phyloP scores from a whole-genome alignment of 2,329 filamentous ascomycete species.

The Aphanoascus verrucosus region DNA sequence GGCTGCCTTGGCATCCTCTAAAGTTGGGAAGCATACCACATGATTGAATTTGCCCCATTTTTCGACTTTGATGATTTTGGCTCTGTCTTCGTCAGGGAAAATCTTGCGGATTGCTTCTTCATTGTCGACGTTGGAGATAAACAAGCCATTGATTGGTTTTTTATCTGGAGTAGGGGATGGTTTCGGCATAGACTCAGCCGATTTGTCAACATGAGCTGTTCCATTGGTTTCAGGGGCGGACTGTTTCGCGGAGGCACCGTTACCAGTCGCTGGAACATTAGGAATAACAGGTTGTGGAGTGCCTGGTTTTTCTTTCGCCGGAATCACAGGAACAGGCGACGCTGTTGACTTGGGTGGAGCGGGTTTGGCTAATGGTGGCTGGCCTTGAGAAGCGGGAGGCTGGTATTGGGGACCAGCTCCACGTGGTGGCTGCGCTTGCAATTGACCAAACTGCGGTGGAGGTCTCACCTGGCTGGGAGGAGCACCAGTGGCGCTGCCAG shows the following conservation, averaged over 20 bases:
- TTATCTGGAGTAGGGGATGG: slow-evolving; percentile 42
- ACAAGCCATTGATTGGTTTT: slow-evolving; percentile 70
- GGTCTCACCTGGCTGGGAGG: slow-evolving; percentile 25
- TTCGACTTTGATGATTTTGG: slow-evolving; percentile 68
- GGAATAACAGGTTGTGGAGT: slow-evolving; percentile 36
- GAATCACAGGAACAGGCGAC: slow-evolving; percentile 35
- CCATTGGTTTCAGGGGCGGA: slow-evolving; percentile 41
- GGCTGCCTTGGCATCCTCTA: slow-evolving; percentile 70
- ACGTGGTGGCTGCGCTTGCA: slow-evolving; percentile 25
- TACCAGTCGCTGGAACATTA: slow-evolving; percentile 21
- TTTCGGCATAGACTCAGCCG: slow-evolving; percentile 41
- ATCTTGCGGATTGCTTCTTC: slow-evolving; percentile 74
- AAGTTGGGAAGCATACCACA: slow-evolving; percentile 71
- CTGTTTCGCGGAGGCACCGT: slow-evolving; percentile 24
- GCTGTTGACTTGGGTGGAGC: slow-evolving; percentile 20
- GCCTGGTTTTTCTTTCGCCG: slow-evolving; percentile 42
- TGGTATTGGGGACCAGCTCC: slow-evolving; percentile 25
- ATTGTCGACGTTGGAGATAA: slow-evolving; percentile 74
- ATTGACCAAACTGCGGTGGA: slow-evolving; percentile 34
- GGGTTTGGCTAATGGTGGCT: slow-evolving; percentile 24
- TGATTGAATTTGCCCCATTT: slow-evolving; percentile 58
- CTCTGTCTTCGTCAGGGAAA: slow-evolving; percentile 70
- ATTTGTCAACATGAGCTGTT: slow-evolving; percentile 37
- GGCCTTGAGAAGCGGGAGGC: slow-evolving; percentile 23
- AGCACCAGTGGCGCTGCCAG: slow-evolving; percentile 20